Evolutionary conservation across 73 alveolate species (phyloP).

Genomic region (Uronychia setigera): DNA sequence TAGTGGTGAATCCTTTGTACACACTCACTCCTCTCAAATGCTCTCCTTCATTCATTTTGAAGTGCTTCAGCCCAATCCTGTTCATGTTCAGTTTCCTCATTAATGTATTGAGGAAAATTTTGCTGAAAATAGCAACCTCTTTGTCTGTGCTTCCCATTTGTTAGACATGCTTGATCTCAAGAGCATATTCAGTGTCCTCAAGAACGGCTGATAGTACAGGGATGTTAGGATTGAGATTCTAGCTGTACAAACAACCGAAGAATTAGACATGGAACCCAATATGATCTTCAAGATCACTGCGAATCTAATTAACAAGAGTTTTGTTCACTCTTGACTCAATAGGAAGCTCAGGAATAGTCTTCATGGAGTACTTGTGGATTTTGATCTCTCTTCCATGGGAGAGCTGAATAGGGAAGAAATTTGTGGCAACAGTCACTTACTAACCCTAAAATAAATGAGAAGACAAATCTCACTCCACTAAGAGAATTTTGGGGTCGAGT

Average conservation of each 20-base stretch:
- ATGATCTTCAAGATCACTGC: neutral
- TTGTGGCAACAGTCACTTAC: too few relatives aligned
- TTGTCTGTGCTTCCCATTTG: constrained; percentile 8
- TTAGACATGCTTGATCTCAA: constrained; percentile 2
- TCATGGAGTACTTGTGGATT: constrained; percentile 18
- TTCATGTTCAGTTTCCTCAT: neutral
- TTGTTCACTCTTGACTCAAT: constrained; percentile 15
- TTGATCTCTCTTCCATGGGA: too few relatives aligned
- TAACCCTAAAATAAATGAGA: too few relatives aligned
- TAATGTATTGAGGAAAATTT: constrained; percentile 19
- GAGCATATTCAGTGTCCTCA: constrained; percentile 4
- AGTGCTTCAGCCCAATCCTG: constrained; percentile 18
- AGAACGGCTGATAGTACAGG: constrained; percentile 7
- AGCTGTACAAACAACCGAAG: constrained; percentile 15
- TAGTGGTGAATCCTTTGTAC: constrained; percentile 22
- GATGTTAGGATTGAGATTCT: neutral
- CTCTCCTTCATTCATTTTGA: constrained; percentile 2
- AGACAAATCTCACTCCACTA: too few relatives aligned
- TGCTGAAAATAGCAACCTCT: constrained; percentile 14
- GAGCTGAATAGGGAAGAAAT: too few relatives aligned
- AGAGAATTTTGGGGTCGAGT: too few relatives aligned
- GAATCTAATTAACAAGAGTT: neutral
- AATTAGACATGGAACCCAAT: constrained; percentile 5
- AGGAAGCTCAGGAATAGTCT: constrained; percentile 32
- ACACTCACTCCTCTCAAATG: constrained; percentile 4